Conservation (phyloP, 306 rosid species). For the Spatholobus suberectus region DNA sequence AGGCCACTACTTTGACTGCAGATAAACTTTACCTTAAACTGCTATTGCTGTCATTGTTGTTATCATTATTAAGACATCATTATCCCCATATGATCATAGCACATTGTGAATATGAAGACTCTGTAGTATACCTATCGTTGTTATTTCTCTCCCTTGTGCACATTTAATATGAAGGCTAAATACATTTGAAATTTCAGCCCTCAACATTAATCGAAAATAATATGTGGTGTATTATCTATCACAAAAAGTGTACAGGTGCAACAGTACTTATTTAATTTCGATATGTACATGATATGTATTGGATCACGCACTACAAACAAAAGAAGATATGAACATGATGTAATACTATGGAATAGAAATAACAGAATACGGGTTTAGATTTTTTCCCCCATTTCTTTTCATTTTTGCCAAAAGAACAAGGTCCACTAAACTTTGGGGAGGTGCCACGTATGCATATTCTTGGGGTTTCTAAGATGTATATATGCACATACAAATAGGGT, state of each 20-base stretch:
- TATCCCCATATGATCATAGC: constrained; percentile 38
- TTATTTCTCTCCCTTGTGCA: constrained; percentile 32
- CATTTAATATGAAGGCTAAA: constrained; percentile 27
- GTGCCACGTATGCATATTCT: constrained; percentile 55
- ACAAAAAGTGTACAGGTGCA: constrained; percentile 18
- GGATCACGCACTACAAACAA: constrained; percentile 43
- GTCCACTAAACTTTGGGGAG: constrained; percentile 55
- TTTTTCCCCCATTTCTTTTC: not conserved
- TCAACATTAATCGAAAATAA: constrained; percentile 40
- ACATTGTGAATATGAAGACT: constrained; percentile 48
- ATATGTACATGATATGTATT: constrained; percentile 44
- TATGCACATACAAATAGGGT: constrained; percentile 38
- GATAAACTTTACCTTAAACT: constrained; percentile 41
- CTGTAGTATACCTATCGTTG: constrained; percentile 18
- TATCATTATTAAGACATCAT: constrained; percentile 53
- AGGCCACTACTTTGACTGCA: constrained; percentile 32
- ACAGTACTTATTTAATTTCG: constrained; percentile 44
- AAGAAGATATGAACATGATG: constrained; percentile 48
- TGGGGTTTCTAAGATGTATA: constrained; percentile 41
- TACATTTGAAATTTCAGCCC: constrained; percentile 38
- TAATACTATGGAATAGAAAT: constrained; percentile 43
- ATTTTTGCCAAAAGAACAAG: constrained; percentile 39
- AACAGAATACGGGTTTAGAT: constrained; percentile 40
- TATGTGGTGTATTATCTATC: constrained; percentile 49
- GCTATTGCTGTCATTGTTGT: constrained; percentile 38